phyloP scores from a whole-genome alignment of 2,329 filamentous ascomycete species.

The Claviceps citrina region DNA sequence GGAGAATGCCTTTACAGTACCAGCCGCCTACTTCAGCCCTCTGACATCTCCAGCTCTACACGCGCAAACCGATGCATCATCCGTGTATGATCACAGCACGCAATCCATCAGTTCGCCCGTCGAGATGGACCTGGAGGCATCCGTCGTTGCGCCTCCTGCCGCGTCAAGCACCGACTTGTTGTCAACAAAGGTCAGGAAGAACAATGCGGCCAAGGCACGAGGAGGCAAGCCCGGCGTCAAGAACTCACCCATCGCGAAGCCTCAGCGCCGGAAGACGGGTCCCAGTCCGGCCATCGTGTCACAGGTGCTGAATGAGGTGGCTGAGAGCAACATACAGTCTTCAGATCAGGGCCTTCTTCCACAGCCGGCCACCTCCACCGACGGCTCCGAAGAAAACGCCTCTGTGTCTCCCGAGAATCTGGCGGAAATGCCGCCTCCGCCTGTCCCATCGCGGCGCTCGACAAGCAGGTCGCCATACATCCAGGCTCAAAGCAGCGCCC shows the following conservation, averaged over 20 bases:
- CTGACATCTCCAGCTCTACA: constrained; percentile 68
- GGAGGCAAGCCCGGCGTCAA: constrained; percentile 38
- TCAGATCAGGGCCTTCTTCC: constrained; percentile 23
- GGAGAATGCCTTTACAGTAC: constrained; percentile 44
- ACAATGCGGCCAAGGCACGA: constrained; percentile 34
- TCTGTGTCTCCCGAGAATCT: constrained; percentile 50
- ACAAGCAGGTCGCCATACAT: constrained; percentile 54
- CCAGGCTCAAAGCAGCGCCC: constrained; percentile 31
- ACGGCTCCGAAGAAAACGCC: constrained; percentile 47
- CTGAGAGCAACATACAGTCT: constrained; percentile 22
- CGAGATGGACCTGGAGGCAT: constrained; percentile 39
- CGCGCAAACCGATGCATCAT: constrained; percentile 44
- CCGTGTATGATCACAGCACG: constrained; percentile 30
- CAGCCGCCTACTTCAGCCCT: constrained; percentile 66
- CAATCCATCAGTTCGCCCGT: constrained; percentile 37
- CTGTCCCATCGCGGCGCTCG: constrained; percentile 50
- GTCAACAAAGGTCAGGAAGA: constrained; percentile 40
- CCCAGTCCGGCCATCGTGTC: constrained; percentile 41
- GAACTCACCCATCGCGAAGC: constrained; percentile 60
- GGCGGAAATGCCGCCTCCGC: constrained; percentile 51
- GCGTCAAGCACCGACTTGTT: constrained; percentile 29
- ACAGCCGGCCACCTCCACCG: constrained; percentile 25
- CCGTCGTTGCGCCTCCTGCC: constrained; percentile 18
- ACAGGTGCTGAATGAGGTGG: constrained; percentile 38
- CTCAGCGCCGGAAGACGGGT: constrained; percentile 38